Percentiles rank a stretch among this genome's conserved stretches.
Evolutionary conservation across 164 flowering plant genomes (phyloP).

Genomic region (Nymphaea thermarum): DNA sequence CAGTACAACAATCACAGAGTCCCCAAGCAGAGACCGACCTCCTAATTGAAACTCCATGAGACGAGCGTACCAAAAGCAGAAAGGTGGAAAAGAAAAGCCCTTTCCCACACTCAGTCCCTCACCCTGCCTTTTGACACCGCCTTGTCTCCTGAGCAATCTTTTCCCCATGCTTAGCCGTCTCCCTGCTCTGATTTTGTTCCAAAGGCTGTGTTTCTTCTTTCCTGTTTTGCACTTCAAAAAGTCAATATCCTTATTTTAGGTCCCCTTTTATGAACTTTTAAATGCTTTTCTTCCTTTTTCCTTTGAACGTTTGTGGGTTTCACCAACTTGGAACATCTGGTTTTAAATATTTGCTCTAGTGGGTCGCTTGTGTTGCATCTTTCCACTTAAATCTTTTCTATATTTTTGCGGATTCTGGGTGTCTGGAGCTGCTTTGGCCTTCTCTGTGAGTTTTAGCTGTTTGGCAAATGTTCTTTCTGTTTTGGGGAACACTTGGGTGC

Average conservation of each 20-base stretch:
- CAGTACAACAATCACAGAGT: neutral
- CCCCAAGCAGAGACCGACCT: neutral
- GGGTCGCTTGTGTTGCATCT: neutral
- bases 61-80: neutral
- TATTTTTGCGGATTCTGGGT: neutral
- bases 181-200: neutral
- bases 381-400: neutral
- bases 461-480: neutral
- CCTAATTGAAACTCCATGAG: neutral
- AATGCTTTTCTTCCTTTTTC: neutral
- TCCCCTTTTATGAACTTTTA: neutral
- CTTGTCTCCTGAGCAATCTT: neutral
- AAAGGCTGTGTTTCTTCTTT: neutral
- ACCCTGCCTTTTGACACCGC: neutral
- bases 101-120: neutral
- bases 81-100: neutral
- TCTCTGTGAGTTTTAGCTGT: neutral
- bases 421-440: neutral
- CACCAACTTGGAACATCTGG: neutral
- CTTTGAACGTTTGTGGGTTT: neutral
- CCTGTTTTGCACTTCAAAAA: neutral
- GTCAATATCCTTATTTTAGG: neutral
- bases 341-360: neutral
- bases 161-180: neutral
- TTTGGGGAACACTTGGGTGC: neutral